A percentile compares a stretch with the other conserved stretches of the same genome.
Evolutionary conservation across 2,329 filamentous ascomycete species (phyloP).

Genomic region (Magnaporthiopsis rhizophila): DNA sequence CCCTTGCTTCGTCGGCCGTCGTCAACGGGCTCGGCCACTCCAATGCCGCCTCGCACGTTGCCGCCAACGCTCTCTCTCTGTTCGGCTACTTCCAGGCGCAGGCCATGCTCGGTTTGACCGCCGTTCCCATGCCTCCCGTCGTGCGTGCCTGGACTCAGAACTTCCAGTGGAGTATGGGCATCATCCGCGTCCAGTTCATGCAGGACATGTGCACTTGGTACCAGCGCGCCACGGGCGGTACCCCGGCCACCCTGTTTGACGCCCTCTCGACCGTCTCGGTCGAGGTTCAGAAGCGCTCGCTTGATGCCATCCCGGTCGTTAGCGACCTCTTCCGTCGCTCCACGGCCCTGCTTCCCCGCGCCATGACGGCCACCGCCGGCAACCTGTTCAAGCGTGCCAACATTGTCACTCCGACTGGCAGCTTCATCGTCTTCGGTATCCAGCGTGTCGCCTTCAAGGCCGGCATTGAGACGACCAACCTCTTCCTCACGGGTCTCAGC

Average conservation of each 20-base stretch:
- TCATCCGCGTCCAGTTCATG: slow-evolving; percentile 71
- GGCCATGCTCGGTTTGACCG: slow-evolving; percentile 71
- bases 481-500: slow-evolving; percentile 75
- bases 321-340: slow-evolving; percentile 1
- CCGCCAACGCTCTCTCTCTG: slow-evolving; percentile 73
- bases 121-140: slow-evolving; percentile 68
- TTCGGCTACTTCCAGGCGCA: slow-evolving; percentile 85
- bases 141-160: slow-evolving; percentile 84
- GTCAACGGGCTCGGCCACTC: slow-evolving; percentile 77
- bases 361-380: slow-evolving; percentile 24
- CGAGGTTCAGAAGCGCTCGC: slow-evolving; percentile 53
- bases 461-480: slow-evolving; percentile 71
- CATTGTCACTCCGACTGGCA: slow-evolving; percentile 36
- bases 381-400: slow-evolving; percentile 45
- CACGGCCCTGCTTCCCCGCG: slow-evolving; percentile 24
- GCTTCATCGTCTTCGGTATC: slow-evolving; percentile 60
- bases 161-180: slow-evolving; percentile 88
- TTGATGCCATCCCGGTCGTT: slow-evolving; percentile 21
- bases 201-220: slow-evolving; percentile 82
- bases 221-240: slow-evolving; percentile 75
- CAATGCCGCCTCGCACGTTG: slow-evolving; percentile 80
- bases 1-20: slow-evolving; percentile 69
- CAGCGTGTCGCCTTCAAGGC: slow-evolving; percentile 75
- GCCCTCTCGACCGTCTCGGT: slow-evolving; percentile 63
- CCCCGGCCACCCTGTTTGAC: slow-evolving; percentile 64